phyloP scores from a whole-genome alignment of 2,329 filamentous ascomycete genomes.

The Aspergillus pseudonomiae region DNA sequence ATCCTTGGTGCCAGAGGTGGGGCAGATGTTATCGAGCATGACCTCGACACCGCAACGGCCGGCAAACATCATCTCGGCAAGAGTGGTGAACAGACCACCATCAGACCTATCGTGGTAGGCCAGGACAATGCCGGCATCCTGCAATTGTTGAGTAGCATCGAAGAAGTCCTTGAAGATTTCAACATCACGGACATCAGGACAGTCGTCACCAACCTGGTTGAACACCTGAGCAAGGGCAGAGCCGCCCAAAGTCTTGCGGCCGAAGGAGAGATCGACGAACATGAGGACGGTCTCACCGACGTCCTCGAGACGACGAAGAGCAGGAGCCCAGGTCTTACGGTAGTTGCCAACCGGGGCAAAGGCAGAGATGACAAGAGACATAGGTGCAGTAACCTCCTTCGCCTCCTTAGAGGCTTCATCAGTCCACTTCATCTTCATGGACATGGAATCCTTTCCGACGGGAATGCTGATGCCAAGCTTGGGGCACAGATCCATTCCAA shows the following conservation, averaged over 20 bases:
- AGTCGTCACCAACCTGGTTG: slow-evolving; percentile 79
- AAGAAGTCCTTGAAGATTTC: slow-evolving; percentile 87
- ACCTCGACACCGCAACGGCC: slow-evolving; percentile 87
- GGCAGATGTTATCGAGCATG: slow-evolving; percentile 70
- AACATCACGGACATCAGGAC: slow-evolving; percentile 81
- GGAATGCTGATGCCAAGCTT: slow-evolving; percentile 90
- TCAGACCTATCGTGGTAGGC: slow-evolving; percentile 96
- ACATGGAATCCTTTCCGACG: slow-evolving; percentile 97
- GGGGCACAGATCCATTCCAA: slow-evolving; percentile 90
- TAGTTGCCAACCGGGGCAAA: slow-evolving; percentile 84
- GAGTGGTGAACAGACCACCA: slow-evolving; percentile 85
- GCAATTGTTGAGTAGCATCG: slow-evolving; percentile 74
- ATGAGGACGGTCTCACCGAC: slow-evolving; percentile 87
- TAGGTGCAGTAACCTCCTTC: slow-evolving; percentile 87
- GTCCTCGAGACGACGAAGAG: slow-evolving; percentile 79
- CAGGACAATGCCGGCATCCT: slow-evolving; percentile 73
- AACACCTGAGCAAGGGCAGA: slow-evolving; percentile 91
- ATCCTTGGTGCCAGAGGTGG: slow-evolving; percentile 63
- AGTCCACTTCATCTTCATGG: slow-evolving; percentile 97
- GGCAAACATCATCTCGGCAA: slow-evolving; percentile 98
- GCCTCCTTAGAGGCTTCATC: slow-evolving; percentile 66
- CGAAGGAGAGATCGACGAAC: slow-evolving; percentile 85
- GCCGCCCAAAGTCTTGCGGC: slow-evolving; percentile 80
- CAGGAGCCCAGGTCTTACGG: slow-evolving; percentile 89
- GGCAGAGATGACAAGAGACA: slow-evolving; percentile 88